Evolutionary conservation across 768 basidiomycete species (phyloP), one percentile per base, ranked within the genome.

Genomic region (Xanthoconium stramineum): DNA sequence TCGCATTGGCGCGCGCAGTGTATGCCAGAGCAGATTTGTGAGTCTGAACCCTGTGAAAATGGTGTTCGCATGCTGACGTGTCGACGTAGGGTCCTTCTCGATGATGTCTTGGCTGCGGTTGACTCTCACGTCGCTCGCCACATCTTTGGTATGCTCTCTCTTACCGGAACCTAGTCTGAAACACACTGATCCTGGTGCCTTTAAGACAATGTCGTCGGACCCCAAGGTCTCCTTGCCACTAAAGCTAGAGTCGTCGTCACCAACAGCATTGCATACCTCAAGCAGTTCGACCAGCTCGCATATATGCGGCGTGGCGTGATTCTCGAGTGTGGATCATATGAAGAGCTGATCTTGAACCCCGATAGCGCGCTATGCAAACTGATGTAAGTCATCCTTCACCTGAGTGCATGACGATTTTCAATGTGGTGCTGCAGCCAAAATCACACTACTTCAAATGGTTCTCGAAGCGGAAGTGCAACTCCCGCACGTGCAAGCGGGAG

Each of bases 21-120:
- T 98, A 98, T 71, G 86, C 93, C 4, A 81, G 94, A 44, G 93
- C 94, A 1, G 95, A 98, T 69, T 69, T 97, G 82, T 93, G 62
- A 65, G 84, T 24, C 71, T 6, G 15, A 29, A 13, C 8, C 6
- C 4, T 7, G 1, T 10, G 9, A 6, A 4, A 1, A 14, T 24
- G 0, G 30, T 17, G 13, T 2, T 20, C 24, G 51, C 3, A 44
- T 54, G 8, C 39, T 63, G 40, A 61, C 42, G 14, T 19, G 6
- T 38, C 2, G 5, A 3, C 4, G 13, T 55, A 88, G 86, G 33
- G 75, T 89, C 47, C 79, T 98, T 2, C 78, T 98, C 6, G 96
- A 98, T 62, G 95, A 98, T 59, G 93, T 93, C 40, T 79, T 98
- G 35, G 87, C 91, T 29, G 88, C 88, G 15, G 85, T 91, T 6